These are phyloP conservation scores for Brettanomyces custersianus DNA, from an alignment of 805 yeast species.

Conservation along the genomic window DNA sequence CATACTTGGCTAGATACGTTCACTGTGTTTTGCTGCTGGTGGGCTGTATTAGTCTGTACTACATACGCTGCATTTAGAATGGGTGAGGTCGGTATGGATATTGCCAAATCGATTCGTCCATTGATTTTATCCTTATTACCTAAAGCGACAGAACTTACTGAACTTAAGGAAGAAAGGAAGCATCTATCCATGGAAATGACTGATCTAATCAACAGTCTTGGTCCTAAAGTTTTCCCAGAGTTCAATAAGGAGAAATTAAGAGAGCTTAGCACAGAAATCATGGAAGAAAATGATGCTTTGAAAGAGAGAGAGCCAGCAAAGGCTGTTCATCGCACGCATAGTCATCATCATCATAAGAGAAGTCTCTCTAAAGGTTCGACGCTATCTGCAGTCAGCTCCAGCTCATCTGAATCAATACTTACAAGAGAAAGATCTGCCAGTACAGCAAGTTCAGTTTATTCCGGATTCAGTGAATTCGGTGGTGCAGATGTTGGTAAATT, in stretches of 20 bases:
- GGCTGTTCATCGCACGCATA: neutral
- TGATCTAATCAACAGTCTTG: constrained; percentile 68
- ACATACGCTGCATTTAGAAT: constrained; percentile 82
- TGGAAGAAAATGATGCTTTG: constrained; percentile 17
- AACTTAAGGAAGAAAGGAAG: constrained; percentile 53
- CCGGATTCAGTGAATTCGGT: constrained; percentile 20
- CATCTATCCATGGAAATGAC: constrained; percentile 67
- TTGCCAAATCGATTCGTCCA: constrained; percentile 76
- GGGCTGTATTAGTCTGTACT: constrained; percentile 57
- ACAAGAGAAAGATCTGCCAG: constrained; percentile 5
- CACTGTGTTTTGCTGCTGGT: constrained; percentile 39
- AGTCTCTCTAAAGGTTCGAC: neutral
- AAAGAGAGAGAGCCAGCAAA: constrained; percentile 3
- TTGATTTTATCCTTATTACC: constrained; percentile 48
- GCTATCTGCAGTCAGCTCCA: neutral
- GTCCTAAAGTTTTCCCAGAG: constrained; percentile 82
- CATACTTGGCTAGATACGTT: constrained; percentile 4
- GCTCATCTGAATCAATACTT: constrained; percentile 4
- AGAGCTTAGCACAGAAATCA: constrained; percentile 11
- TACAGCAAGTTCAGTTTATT: constrained; percentile 15
- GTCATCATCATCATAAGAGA: neutral
- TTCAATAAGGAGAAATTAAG: constrained; percentile 28
- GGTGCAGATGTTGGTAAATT: constrained; percentile 9
- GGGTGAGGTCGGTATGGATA: constrained; percentile 92
- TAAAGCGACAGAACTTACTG: constrained; percentile 42